Evolutionary conservation across 768 basidiomycete genomes (phyloP).

Genomic region (Serendipita sp.): DNA sequence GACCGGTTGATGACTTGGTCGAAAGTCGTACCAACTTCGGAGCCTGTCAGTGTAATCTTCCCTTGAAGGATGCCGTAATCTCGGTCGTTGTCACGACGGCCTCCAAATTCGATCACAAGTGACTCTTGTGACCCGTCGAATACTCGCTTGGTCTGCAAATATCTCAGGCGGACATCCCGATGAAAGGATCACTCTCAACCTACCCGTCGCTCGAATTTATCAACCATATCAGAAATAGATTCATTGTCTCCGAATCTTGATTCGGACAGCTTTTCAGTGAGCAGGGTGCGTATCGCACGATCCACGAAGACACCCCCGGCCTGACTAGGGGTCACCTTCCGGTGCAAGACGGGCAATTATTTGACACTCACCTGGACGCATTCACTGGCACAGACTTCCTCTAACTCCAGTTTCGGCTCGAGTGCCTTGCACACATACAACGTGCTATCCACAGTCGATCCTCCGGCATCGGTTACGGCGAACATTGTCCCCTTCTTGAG

Average conservation of each 20-base stretch:
- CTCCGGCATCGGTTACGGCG: background rate
- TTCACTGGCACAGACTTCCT: background rate
- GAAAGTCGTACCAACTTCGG: background rate
- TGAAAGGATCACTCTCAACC: background rate
- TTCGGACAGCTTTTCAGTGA: conserved; percentile 25
- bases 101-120: background rate
- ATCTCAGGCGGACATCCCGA: too few species aligned
- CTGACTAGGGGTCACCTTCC: background rate
- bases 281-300: background rate
- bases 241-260: conserved; percentile 26
- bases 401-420: background rate
- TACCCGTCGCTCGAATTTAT: conserved; percentile 28
- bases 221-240: conserved; percentile 27
- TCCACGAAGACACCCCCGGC: background rate
- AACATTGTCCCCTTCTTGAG: background rate
- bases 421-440: background rate
- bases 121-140: background rate
- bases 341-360: background rate
- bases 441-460: background rate
- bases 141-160: background rate
- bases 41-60: background rate
- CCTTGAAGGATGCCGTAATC: background rate
- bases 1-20: background rate
- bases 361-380: background rate
- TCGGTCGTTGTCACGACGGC: background rate